Base-by-base conservation (phyloP, 1,139 yeast genomes). In the Pichia sp. region DNA sequence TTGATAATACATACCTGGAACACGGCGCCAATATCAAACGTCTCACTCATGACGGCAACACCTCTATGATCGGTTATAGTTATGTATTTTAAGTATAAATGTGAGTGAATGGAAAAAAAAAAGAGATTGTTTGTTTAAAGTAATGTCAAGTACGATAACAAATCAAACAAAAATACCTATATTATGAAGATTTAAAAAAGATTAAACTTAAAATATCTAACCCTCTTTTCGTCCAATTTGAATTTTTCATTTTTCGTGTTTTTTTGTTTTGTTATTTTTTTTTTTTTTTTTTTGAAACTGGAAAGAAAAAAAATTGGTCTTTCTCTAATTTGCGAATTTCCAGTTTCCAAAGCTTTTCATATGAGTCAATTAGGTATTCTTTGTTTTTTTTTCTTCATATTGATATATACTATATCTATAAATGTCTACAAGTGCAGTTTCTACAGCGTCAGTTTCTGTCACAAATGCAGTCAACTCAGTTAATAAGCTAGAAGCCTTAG, bases 381-480 rank as follows among this genome's bases (percentile, higher is more conserved):
- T 6, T 4, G 18, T 12, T n/a, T 13, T 18, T 15, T 29, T 30
- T 18, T 30, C 16, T 29, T n/a, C 20, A 2, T n/a, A 18, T n/a
- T 13, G 12, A 27, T 30, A 9, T 7, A 3, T 30, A 30, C 18
- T 7, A 11, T 30, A 4, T 7, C 18, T n/a, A 20, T 3, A 15
- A n/a, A 40, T 43, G 46, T 43, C 47, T 7, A 15, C 47, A 7
- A 11, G 22, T 18, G 20, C 34, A 13, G 32, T 39, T 15, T 29
- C 48, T 22, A 36, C 44, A 12, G 43, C 44, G 5, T 26, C 50
- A 7, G 26, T 42, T 23, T 30, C 52, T 29, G 46, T 46, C 6
- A 13, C 18, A 3, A 38, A 39, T 30, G 44, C 53, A 53, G 75
- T 77, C 34, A 61, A 70, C 42, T 70, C 56, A 57, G 51, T 56